A percentile compares a stretch with the other conserved stretches of the same genome.
Evolutionary conservation across 441 rosid species (phyloP).

Genomic region (Corymbia citriodora): DNA sequence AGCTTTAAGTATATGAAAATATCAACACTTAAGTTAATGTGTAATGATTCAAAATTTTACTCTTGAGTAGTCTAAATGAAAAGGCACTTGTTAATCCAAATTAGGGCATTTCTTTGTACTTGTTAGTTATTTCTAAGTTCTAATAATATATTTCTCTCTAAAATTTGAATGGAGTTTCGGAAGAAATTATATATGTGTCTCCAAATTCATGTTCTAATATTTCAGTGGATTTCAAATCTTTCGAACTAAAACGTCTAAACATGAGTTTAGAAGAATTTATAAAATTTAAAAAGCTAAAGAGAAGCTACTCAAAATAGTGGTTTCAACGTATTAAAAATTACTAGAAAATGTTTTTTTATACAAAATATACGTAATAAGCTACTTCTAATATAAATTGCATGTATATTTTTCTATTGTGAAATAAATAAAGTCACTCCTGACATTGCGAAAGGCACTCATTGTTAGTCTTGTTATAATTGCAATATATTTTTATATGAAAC

Average conservation of each 20-base stretch:
- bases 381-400: not conserved
- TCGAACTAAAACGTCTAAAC: not conserved
- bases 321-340: too few species aligned
- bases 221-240: rapidly evolving
- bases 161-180: not conserved
- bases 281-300: not conserved
- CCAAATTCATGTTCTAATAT: not conserved
- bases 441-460: not conserved
- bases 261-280: not conserved
- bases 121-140: not conserved
- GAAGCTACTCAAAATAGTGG: not conserved
- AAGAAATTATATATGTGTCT: not conserved
- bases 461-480: rapidly evolving
- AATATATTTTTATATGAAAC: not conserved
- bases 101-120: not conserved
- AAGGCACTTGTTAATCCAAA: rapidly evolving
- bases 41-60: not conserved
- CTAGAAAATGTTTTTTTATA: not conserved
- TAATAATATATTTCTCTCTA: not conserved
- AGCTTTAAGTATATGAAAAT: not conserved
- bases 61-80: not conserved
- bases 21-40: rapidly evolving
- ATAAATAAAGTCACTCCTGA: not conserved
- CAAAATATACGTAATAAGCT: not conserved
- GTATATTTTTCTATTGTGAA: rapidly evolving